Evolutionary conservation across 2,329 filamentous ascomycete genomes (phyloP).

Genomic region (Alternaria triticina): DNA sequence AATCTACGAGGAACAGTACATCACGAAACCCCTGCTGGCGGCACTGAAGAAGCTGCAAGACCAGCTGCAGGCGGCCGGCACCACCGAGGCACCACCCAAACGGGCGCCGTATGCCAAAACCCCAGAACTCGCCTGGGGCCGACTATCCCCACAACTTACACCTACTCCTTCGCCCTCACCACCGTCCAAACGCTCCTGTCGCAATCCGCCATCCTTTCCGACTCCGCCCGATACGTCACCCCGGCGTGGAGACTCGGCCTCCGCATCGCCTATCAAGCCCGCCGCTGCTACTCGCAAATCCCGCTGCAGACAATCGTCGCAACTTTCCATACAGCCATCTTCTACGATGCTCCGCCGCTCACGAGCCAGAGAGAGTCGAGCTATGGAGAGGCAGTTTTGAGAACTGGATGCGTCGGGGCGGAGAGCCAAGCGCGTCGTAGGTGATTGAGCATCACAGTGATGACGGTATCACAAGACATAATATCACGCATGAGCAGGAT

Average conservation of each 20-base stretch:
- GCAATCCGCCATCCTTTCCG: background rate
- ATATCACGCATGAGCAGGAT: background rate
- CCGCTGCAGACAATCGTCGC: background rate
- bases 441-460: slow-evolving; percentile 14
- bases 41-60: slow-evolving; percentile 4
- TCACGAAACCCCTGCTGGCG: slow-evolving; percentile 1
- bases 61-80: slow-evolving; percentile 1
- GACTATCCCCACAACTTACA: slow-evolving; percentile 8
- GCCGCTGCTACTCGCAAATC: background rate
- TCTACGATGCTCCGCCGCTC: slow-evolving; percentile 2
- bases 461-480: background rate
- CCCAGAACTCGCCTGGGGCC: slow-evolving; percentile 7
- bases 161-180: slow-evolving; percentile 6
- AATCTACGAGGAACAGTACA: slow-evolving; percentile 2
- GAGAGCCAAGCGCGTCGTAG: slow-evolving; percentile 6
- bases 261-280: background rate
- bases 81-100: background rate
- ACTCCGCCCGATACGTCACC: background rate
- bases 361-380: slow-evolving; percentile 1
- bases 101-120: slow-evolving; percentile 1
- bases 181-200: background rate
- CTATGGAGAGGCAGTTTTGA: slow-evolving; percentile 3
- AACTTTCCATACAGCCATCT: background rate
- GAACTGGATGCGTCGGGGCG: slow-evolving; percentile 12
- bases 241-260: background rate